Percentiles rank a stretch among this genome's conserved stretches.
Conservation (phyloP, 768 basidiomycete genomes). For the Kwoniella sp. region DNA sequence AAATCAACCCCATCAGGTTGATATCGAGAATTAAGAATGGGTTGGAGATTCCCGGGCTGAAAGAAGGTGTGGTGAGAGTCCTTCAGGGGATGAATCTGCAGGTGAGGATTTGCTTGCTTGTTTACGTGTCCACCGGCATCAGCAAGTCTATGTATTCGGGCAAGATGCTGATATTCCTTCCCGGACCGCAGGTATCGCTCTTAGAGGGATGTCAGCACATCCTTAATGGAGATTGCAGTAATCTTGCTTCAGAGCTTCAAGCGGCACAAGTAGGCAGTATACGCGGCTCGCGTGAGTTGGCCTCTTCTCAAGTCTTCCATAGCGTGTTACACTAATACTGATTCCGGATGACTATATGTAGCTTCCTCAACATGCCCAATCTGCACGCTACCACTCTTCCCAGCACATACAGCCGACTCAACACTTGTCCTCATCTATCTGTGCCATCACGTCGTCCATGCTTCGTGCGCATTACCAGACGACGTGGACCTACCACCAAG, state of each 20-base stretch:
- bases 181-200: slow-evolving; percentile 82
- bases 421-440: slow-evolving; percentile 71
- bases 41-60: slow-evolving; percentile 91
- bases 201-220: slow-evolving; percentile 90
- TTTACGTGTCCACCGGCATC: background rate
- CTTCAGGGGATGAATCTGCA: slow-evolving; percentile 92
- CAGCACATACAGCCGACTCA: slow-evolving; percentile 59
- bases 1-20: slow-evolving; percentile 90
- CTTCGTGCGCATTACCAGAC: slow-evolving; percentile 68
- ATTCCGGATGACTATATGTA: no score
- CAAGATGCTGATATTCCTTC: background rate
- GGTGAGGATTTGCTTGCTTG: no score
- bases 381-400: slow-evolving; percentile 64
- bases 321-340: no score
- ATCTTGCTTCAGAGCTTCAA: slow-evolving; percentile 70
- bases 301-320: background rate
- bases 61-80: slow-evolving; percentile 93
- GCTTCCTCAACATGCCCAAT: slow-evolving; percentile 62
- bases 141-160: background rate
- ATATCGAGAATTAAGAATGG: slow-evolving; percentile 95
- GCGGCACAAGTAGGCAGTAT: slow-evolving; percentile 78
- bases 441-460: slow-evolving; percentile 86
- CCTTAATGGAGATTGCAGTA: slow-evolving; percentile 76
- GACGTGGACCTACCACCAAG: slow-evolving; percentile 65
- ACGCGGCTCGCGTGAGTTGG: slow-evolving; percentile 68